Conservation (phyloP, 2,329 filamentous ascomycete genomes). For the Eutypa lata region DNA sequence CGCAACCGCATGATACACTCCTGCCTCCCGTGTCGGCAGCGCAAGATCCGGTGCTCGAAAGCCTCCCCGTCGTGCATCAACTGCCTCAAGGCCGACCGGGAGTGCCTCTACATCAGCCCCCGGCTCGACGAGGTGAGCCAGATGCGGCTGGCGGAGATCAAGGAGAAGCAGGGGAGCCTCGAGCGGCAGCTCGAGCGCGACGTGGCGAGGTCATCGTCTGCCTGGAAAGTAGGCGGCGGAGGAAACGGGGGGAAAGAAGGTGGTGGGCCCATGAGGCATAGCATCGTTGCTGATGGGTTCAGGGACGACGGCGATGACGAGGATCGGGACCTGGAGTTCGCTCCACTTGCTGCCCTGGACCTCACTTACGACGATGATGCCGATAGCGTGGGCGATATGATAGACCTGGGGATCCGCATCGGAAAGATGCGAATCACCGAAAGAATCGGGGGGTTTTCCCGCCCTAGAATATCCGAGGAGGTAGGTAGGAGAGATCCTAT, state of each 20-base stretch:
- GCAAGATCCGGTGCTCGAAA: slow-evolving; percentile 79
- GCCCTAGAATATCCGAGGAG: slow-evolving; percentile 69
- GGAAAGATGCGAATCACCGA: slow-evolving; percentile 73
- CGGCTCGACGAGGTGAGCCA: slow-evolving; percentile 68
- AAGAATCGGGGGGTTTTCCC: slow-evolving; percentile 68
- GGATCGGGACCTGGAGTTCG: slow-evolving; percentile 57
- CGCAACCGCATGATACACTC: slow-evolving; percentile 66
- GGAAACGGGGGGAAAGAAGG: slow-evolving; percentile 16
- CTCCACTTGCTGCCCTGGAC: slow-evolving; percentile 61
- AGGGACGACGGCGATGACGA: slow-evolving; percentile 60
- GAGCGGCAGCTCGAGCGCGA: slow-evolving; percentile 69
- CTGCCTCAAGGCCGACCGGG: slow-evolving; percentile 52
- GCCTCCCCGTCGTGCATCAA: slow-evolving; percentile 65
- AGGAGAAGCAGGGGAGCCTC: slow-evolving; percentile 72
- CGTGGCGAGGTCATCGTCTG: slow-evolving; percentile 47
- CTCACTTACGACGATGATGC: slow-evolving; percentile 64
- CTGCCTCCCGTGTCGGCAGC: slow-evolving; percentile 64
- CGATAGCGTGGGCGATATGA: slow-evolving; percentile 57
- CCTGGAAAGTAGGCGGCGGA: background rate
- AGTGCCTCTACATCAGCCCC: slow-evolving; percentile 63
- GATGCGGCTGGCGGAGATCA: slow-evolving; percentile 70
- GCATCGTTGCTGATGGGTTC: slow-evolving; percentile 46
- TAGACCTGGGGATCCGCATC: slow-evolving; percentile 69
- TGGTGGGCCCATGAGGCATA: too few relatives aligned
- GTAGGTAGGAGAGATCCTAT: slow-evolving; percentile 44